phyloP scores from a whole-genome alignment of 169 alveolate genomes.

The Eimeria necatrix region DNA sequence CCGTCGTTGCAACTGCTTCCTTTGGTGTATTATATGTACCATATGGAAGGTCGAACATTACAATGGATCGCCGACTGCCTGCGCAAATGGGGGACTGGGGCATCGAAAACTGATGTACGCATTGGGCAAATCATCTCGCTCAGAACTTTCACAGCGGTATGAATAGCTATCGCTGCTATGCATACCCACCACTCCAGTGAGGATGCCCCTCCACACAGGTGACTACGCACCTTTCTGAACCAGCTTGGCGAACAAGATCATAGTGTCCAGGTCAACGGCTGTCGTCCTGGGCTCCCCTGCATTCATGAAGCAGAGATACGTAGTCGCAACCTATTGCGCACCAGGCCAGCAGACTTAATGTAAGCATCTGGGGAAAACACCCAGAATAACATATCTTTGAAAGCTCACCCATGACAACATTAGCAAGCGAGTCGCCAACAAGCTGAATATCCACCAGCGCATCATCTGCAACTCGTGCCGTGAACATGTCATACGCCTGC shows the following conservation, averaged over 20 bases:
- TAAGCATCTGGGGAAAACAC: not conserved
- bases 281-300: conserved; percentile 78
- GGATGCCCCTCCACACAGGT: not conserved
- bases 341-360: not conserved
- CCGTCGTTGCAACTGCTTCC: conserved; percentile 72
- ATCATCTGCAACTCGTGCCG: conserved; percentile 72
- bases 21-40: conserved; percentile 78
- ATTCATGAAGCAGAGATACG: not conserved
- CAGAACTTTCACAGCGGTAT: too few species aligned
- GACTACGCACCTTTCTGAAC: conserved; percentile 63
- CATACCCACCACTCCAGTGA: too few species aligned
- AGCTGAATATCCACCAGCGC: conserved; percentile 79
- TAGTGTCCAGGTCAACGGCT: conserved; percentile 77
- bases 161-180: too few species aligned
- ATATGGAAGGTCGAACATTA: conserved; percentile 81
- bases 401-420: conserved; percentile 80
- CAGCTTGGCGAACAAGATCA: conserved; percentile 79
- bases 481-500: conserved; percentile 78
- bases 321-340: not conserved
- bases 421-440: conserved; percentile 83
- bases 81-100: not conserved
- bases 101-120: too few species aligned
- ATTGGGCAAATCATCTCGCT: too few species aligned
- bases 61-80: conserved; percentile 79
- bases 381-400: not conserved